These are phyloP conservation scores for Phytophthora aleatoria DNA, from an alignment of 352 stramenopile species.

Conservation along the genomic window DNA sequence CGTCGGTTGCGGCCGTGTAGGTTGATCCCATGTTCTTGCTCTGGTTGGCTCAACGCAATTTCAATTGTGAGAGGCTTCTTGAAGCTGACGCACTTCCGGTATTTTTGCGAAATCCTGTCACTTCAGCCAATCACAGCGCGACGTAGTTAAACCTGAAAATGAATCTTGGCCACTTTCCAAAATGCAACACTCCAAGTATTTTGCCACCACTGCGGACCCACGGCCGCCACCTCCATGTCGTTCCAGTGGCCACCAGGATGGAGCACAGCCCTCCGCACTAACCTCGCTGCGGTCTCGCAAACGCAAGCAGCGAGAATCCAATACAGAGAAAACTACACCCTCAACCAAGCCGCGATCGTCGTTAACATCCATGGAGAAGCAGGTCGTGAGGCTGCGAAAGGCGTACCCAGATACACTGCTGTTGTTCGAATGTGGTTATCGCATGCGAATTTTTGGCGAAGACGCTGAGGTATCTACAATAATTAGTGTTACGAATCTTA, in stretches of 20 bases:
- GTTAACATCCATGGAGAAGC: slow-evolving; percentile 78
- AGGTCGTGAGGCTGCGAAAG: slow-evolving; percentile 61
- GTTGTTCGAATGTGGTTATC: slow-evolving; percentile 84
- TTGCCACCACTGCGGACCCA: neutral
- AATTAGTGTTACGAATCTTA: neutral
- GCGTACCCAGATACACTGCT: slow-evolving; percentile 54
- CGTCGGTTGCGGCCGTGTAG: neutral
- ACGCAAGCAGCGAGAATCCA: slow-evolving; percentile 19
- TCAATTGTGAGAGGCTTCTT: slow-evolving; percentile 11
- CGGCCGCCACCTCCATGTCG: neutral
- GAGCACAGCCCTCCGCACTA: neutral
- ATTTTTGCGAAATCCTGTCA: neutral
- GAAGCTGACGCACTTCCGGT: slow-evolving; percentile 5
- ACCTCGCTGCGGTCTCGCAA: slow-evolving; percentile 16
- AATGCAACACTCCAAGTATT: slow-evolving; percentile 12
- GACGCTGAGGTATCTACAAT: slow-evolving; percentile 51
- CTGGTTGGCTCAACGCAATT: slow-evolving; percentile 3
- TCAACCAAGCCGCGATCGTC: neutral
- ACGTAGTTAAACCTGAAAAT: neutral
- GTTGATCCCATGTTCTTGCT: neutral
- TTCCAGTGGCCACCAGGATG: neutral
- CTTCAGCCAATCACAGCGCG: slow-evolving; percentile 3
- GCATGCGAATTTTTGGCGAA: slow-evolving; percentile 75
- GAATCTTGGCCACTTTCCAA: neutral
- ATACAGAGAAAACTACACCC: neutral